Base-by-base conservation (phyloP, 2,329 filamentous ascomycete genomes). In the Akanthomyces lecanii region DNA sequence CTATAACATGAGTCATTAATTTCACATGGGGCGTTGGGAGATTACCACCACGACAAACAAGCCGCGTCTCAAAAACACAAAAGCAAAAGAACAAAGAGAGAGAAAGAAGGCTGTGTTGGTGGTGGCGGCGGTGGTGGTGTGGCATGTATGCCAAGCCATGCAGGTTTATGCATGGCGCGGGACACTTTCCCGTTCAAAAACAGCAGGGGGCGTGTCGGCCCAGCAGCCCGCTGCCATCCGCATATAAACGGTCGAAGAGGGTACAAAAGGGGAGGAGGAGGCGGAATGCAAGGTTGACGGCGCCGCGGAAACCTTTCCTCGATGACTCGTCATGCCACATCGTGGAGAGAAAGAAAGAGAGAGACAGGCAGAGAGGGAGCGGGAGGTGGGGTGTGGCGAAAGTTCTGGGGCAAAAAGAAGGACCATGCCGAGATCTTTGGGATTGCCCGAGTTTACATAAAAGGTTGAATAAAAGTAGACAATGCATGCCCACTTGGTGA, bases 141-240 rank as follows among this genome's bases (percentile, higher is more conserved):
- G 38, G 38, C 53, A 55, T 57, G 40, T 25, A 47, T 10, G 55
- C 42, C 55, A 47, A 57, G 55, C 55, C 55, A 57, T 57, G 42
- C 44, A 48, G 30, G 38, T 16, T 40, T 14, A 16, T 40, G 38
- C 38, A 40, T 40, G 38, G 51, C 33, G 48, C 53, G 53, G 53
- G 40, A 44, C 23, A 11, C 36, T 55, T 55, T 55, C 53, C 53
- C 53, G 53, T 38, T n/a, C 5, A 36, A 11, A 11, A 36, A 21
- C 28, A 18, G 3, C 36, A 44, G 38, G 25, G 8, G 38, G 38
- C 5, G 12, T 40, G 38, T 10, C 14, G 38, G 38, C 38, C 38
- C 14, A 36, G 33, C 38, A 40, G 11, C 38, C 59, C 42, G 59
- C 23, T 50, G 59, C 51, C 59, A 62, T 62, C 51, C 59, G 59